Base-by-base conservation (phyloP, 2,329 filamentous ascomycete genomes). In the Ceratocystis destructans region DNA sequence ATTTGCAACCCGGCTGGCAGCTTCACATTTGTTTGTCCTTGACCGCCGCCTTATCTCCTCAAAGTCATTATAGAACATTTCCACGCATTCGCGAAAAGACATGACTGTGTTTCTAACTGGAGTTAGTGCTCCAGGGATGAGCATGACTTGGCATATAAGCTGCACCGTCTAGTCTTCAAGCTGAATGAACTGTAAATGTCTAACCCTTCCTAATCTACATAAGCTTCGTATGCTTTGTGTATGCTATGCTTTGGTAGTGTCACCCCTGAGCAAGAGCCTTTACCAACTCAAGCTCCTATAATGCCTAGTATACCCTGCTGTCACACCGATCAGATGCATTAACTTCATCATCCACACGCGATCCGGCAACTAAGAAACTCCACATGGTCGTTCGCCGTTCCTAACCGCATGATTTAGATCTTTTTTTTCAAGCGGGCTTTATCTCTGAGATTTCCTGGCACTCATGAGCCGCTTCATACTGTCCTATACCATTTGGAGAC, bases 241-340 rank as follows among this genome's bases (percentile, higher is more conserved):
- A 50, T 7, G 46, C 22, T 53, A 53, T 20, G 25, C 48, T 4
- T 53, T 28, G 25, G 48, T 53, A 5, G 12, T 53, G 48, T 25
- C 48, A 53, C 22, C 48, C 37, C 48, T 53, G 48, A 28, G 25
- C 48, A 8, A 10, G 20, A 17, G 48, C 20, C 15, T 25, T 53
- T 53, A 10, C 48, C 48, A 53, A 22, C 25, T 59, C 53, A 33
- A 33, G 28, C 53, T 59, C 17, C 53, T 33, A 33, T n/a, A 33
- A 59, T 59, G 48, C 48, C 20, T 53, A 15, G 48, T 28, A 53
- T 59, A 59, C 53, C 53, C 53, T 59, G 53, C n/a, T 59, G 53
- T 59, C 25, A 59, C 25, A 59, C 53, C 53, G 25, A 59, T 22
- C 28, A 59, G 12, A 59, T 59, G 53, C 53, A 59, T 59, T 25